Percentiles rank a stretch among this genome's conserved stretches.
phyloP scores from a whole-genome alignment of 306 rosid species.

The Canavalia gladiata region DNA sequence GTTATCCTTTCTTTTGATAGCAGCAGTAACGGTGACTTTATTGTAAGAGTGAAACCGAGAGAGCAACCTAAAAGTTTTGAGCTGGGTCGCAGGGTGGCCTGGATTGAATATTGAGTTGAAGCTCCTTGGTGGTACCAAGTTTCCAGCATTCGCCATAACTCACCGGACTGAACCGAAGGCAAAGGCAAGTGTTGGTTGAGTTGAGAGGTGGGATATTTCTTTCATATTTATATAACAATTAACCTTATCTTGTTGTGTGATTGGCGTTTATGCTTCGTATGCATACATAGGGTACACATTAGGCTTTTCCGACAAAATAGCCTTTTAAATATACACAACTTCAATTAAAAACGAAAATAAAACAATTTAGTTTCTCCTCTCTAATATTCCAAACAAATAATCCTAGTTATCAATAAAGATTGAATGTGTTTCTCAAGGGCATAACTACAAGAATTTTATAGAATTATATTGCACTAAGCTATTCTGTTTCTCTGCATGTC shows the following conservation, averaged over 20 bases:
- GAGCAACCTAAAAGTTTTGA: conserved; percentile 34
- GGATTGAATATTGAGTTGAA: conserved; percentile 47
- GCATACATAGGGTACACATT: neutral
- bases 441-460: neutral
- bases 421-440: neutral
- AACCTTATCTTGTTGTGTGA: conserved; percentile 49
- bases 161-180: neutral
- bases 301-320: neutral
- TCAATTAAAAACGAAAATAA: neutral
- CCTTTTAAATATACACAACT: neutral
- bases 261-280: conserved; percentile 12
- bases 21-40: conserved; percentile 32
- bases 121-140: conserved; percentile 37
- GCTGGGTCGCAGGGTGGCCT: neutral
- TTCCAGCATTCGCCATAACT: conserved; percentile 57
- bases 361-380: neutral
- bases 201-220: neutral
- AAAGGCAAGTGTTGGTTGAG: conserved; percentile 12
- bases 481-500: neutral
- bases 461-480: too few relatives aligned
- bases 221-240: neutral
- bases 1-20: conserved; percentile 49
- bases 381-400: neutral
- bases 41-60: conserved; percentile 44
- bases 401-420: neutral